These are phyloP conservation scores for Epichloe elymi DNA, from an alignment of 2,329 filamentous ascomycete genomes.

Conservation along the genomic window DNA sequence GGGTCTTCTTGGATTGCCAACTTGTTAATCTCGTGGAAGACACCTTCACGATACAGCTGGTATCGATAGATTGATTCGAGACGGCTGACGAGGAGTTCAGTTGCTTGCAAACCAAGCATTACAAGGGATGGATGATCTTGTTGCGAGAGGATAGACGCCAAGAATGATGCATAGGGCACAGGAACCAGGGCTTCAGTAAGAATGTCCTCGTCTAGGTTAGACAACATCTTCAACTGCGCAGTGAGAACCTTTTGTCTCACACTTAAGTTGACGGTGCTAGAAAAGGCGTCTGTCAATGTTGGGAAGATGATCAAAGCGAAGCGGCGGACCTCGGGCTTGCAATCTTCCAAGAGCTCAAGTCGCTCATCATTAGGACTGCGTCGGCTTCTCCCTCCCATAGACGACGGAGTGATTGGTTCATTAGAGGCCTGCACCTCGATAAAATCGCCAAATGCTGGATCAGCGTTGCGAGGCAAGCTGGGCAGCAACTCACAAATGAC, in stretches of 20 bases:
- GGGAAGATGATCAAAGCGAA: slow-evolving; percentile 90
- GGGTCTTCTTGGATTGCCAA: slow-evolving; percentile 43
- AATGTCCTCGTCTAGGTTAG: slow-evolving; percentile 76
- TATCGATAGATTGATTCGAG: slow-evolving; percentile 84
- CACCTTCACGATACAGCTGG: slow-evolving; percentile 93
- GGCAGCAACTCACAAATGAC: slow-evolving; percentile 93
- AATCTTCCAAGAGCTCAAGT: slow-evolving; percentile 67
- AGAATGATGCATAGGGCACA: slow-evolving; percentile 88
- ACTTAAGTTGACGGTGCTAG: slow-evolving; percentile 88
- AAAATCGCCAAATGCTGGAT: slow-evolving; percentile 29
- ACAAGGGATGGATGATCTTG: slow-evolving; percentile 84
- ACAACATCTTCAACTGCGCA: slow-evolving; percentile 96
- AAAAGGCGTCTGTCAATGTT: slow-evolving; percentile 91
- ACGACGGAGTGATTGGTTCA: slow-evolving; percentile 28
- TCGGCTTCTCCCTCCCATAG: slow-evolving; percentile 15
- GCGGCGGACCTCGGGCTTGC: slow-evolving; percentile 73
- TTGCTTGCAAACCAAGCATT: slow-evolving; percentile 74
- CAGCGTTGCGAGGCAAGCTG: slow-evolving; percentile 46
- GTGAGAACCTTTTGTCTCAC: slow-evolving; percentile 91
- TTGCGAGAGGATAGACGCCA: slow-evolving; percentile 90
- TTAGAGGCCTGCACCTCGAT: slow-evolving; percentile 26
- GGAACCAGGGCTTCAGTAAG: slow-evolving; percentile 73
- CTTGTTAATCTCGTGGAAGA: slow-evolving; percentile 81
- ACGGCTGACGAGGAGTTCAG: slow-evolving; percentile 73
- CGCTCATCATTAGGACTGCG: slow-evolving; percentile 62